Percentiles rank a stretch among this genome's conserved stretches.
Conservation (phyloP, 164 flowering plant genomes). For the Kingdonia uniflora region DNA sequence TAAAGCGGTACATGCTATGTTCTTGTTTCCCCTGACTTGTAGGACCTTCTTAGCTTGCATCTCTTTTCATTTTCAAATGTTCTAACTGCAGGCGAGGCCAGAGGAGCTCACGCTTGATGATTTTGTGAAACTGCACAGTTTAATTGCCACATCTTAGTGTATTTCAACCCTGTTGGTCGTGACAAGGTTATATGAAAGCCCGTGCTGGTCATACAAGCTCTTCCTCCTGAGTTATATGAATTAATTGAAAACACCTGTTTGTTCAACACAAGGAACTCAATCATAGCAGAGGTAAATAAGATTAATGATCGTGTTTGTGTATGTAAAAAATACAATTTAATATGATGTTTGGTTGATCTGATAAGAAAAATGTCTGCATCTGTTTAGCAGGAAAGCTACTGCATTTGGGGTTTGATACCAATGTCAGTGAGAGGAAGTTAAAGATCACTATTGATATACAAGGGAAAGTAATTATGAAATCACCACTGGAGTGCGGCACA, state of each 20-base stretch:
- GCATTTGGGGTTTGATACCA: no score
- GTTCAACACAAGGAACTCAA: neutral
- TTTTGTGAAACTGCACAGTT: conserved; percentile 75
- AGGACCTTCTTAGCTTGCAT: neutral
- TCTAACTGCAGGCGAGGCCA: conserved; percentile 70
- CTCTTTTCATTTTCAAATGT: neutral
- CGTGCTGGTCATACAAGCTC: neutral
- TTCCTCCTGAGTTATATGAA: neutral
- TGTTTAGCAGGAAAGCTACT: no score
- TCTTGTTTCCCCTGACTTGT: no score
- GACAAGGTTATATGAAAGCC: neutral
- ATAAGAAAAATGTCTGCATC: no score
- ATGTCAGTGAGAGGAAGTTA: no score
- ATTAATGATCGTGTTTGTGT: no score
- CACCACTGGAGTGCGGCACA: no score
- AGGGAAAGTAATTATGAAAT: no score
- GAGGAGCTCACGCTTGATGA: conserved; percentile 81
- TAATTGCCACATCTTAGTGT: conserved; percentile 27
- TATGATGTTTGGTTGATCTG: no score
- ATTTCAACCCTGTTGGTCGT: neutral
- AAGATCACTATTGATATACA: no score
- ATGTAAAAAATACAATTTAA: no score
- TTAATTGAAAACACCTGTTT: no score
- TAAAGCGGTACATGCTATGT: neutral
- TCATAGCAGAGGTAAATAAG: neutral